Percentiles rank a stretch among this genome's conserved stretches.
Conservation (phyloP, 257 asterid species). For the Ajuga chamaepitys region DNA sequence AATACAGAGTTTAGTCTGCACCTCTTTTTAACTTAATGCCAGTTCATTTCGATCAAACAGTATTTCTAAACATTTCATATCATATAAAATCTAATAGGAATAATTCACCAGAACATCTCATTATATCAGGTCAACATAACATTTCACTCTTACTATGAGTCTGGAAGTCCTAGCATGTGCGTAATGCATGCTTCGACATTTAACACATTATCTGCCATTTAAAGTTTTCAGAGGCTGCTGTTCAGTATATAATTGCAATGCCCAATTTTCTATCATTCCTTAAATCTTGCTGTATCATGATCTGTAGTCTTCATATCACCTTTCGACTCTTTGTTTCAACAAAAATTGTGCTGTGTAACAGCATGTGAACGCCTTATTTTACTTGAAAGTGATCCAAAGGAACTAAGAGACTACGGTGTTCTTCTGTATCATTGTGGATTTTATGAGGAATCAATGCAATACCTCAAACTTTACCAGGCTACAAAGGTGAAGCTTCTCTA, state of each 20-base stretch:
- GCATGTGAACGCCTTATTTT: constrained; percentile 84
- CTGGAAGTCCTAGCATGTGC: not conserved
- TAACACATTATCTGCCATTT: not conserved
- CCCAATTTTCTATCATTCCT: not conserved
- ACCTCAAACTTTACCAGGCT: constrained; percentile 49
- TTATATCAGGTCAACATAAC: not conserved
- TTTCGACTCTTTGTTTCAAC: not conserved
- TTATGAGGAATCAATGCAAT: constrained; percentile 56
- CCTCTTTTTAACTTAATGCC: not conserved
- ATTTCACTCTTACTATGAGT: not conserved
- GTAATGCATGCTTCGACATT: not conserved
- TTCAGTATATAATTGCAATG: not conserved
- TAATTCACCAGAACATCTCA: not conserved
- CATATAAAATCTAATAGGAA: not conserved
- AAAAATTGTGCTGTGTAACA: constrained; percentile 23
- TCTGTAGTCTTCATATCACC: not conserved
- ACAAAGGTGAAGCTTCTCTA: constrained; percentile 31
- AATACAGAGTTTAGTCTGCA: no score
- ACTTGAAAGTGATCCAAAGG: constrained; percentile 51
- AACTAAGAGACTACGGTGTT: constrained; percentile 62
- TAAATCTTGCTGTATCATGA: not conserved
- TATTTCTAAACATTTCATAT: not conserved
- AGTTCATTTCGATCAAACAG: not conserved
- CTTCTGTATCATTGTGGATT: constrained; percentile 83
- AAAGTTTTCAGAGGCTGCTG: not conserved